These are phyloP conservation scores for Debaryomycetaceae sp. DNA, from an alignment of 1,139 yeast species.

Conservation along the genomic window DNA sequence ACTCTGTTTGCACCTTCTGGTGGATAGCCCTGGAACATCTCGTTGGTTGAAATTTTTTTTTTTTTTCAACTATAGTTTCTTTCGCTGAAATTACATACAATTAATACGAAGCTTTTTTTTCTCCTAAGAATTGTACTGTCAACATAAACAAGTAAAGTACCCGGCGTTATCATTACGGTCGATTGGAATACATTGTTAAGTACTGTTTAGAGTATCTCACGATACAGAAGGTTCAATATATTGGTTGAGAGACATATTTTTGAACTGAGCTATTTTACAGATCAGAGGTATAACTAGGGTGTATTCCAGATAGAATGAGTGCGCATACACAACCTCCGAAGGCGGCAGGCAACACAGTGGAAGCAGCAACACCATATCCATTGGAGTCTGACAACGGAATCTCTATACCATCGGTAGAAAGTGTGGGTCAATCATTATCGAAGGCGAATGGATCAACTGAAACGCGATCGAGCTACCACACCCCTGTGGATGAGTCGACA, in stretches of 20 bases:
- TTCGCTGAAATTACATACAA: background rate
- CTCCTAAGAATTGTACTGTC: background rate
- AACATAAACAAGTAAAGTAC: background rate
- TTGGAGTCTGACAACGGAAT: constrained; percentile 7
- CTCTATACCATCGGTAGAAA: background rate
- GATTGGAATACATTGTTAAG: background rate
- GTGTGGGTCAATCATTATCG: background rate
- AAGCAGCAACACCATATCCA: constrained; percentile 23
- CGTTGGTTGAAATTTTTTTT: no score
- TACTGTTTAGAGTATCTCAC: background rate
- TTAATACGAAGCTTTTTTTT: background rate
- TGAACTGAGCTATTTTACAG: background rate
- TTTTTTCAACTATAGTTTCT: background rate
- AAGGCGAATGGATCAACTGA: background rate
- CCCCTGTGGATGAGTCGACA: background rate
- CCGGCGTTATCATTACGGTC: background rate
- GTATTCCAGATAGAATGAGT: constrained; percentile 7
- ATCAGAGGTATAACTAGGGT: background rate
- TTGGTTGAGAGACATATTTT: background rate
- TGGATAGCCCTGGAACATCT: no score
- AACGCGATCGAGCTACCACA: background rate
- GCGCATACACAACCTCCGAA: constrained; percentile 36
- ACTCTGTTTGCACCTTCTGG: no score
- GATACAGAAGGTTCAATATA: background rate
- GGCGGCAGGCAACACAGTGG: constrained; percentile 8